Evolutionary conservation across 176 grass and related monocot species (phyloP), one percentile per base, ranked within the genome.

Genomic region (Ensete ventricosum): DNA sequence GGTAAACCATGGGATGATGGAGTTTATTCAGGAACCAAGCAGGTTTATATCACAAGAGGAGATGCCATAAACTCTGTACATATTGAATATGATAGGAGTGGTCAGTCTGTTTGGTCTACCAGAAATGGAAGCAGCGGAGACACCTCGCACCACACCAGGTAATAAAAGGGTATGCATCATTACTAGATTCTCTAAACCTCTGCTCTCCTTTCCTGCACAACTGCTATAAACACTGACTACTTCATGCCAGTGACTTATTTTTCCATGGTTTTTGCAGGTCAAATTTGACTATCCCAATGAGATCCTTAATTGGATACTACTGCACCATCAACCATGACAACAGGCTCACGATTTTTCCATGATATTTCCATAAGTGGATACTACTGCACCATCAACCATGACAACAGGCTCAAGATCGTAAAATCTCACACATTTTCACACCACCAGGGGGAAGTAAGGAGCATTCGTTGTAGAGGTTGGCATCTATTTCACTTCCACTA

Each of bases 81-180:
- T 69, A 91, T 99, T 52, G 90, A 98, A 88, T 99, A 99, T 22
- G 95, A 99, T 81, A 74, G 86, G 54, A 87, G 90, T 19, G 88
- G 90, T 5, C 88, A 99, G 57, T 89, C 88, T 71, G 65, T 99
- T 59, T 99, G 90, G 90, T 99, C 95, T 53, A 69, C 88, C 24
- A 89, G 82, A 60, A 90, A 99, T 63, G 95, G 90, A 81, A 76
- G 85, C 55, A 84, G 80, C 51, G 86, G 86, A 3, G 84, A 86
- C 50, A 84, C 77, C 53, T 87, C 82, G 55, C 84, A 91, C 81
- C 87, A 83, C 84, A 91, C 81, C 87, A 83, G 85, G 95, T 98
- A 77, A 86, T 81, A 64, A 69, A 7, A 77, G 43, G 3, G 6
- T 23, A 55, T 53, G 3, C 2, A 69, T 0, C 1, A 2, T 43